Conservation (phyloP, 2,329 filamentous ascomycete genomes). For the Curvularia hawaiiensis region DNA sequence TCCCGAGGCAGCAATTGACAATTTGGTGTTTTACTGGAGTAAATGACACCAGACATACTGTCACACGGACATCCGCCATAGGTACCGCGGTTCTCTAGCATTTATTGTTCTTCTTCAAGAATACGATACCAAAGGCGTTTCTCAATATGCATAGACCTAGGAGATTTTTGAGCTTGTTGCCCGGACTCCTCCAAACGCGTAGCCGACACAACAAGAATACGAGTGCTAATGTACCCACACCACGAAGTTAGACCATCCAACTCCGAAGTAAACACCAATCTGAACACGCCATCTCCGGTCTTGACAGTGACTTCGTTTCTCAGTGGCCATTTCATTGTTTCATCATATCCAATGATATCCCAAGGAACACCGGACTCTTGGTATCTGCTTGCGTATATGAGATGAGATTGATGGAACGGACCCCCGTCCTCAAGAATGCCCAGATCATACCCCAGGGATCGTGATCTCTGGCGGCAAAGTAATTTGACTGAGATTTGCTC, state of each 20-base stretch:
- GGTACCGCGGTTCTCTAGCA: no score
- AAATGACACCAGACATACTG: no score
- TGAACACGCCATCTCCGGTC: background rate
- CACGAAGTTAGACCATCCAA: background rate
- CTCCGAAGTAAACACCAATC: background rate
- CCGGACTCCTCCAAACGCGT: background rate
- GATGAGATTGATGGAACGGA: background rate
- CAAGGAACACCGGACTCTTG: background rate
- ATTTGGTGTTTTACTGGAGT: no score
- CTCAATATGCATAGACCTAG: no score
- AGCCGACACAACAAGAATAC: background rate
- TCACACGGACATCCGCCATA: no score
- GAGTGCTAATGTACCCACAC: background rate
- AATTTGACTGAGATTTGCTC: background rate
- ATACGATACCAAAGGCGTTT: no score
- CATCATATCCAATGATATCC: background rate
- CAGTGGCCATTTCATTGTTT: background rate
- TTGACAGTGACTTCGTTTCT: background rate
- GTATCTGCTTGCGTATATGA: background rate
- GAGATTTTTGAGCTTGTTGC: background rate
- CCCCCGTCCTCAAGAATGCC: background rate
- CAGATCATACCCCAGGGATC: background rate
- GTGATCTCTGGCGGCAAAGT: background rate
- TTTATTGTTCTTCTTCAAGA: no score
- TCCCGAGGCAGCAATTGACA: no score